Conservation (phyloP, 306 rosid species). For the Clitoria ternatea region DNA sequence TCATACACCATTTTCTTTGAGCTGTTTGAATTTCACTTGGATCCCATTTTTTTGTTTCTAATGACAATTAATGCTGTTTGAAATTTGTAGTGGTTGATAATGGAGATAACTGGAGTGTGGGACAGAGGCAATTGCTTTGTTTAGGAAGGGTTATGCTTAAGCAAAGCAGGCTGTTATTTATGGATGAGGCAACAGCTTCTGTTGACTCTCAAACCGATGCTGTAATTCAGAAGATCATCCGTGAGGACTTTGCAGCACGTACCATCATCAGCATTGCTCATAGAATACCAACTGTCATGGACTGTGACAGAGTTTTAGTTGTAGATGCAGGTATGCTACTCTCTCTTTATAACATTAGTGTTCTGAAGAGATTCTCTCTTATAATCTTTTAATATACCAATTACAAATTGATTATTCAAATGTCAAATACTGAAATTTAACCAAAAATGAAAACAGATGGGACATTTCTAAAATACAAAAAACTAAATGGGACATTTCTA, state of each 20-base stretch:
- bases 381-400: too few relatives aligned
- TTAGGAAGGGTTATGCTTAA: conserved; percentile 91
- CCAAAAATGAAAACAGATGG: too few relatives aligned
- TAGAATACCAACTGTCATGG: conserved; percentile 96
- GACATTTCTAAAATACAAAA: too few relatives aligned
- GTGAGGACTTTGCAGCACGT: conserved; percentile 82
- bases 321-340: conserved; percentile 66
- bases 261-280: conserved; percentile 98
- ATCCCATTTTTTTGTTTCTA: neutral
- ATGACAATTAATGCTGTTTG: conserved; percentile 1
- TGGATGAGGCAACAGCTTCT: conserved; percentile 98
- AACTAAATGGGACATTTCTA: too few relatives aligned
- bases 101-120: conserved; percentile 99
- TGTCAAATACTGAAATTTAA: too few relatives aligned
- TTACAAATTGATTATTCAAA: too few relatives aligned
- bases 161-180: conserved; percentile 73
- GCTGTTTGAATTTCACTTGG: conserved; percentile 7
- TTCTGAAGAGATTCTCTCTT: too few relatives aligned
- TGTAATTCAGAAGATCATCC: conserved; percentile 73
- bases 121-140: conserved; percentile 94
- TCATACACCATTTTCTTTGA: neutral
- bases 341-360: neutral
- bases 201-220: conserved; percentile 97
- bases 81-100: conserved; percentile 55
- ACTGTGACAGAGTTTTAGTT: conserved; percentile 76